Percentiles rank a stretch among this genome's conserved stretches.
These are phyloP conservation scores for Solanum aculeatissimum DNA, from an alignment of 305 asterid species.

Conservation along the genomic window DNA sequence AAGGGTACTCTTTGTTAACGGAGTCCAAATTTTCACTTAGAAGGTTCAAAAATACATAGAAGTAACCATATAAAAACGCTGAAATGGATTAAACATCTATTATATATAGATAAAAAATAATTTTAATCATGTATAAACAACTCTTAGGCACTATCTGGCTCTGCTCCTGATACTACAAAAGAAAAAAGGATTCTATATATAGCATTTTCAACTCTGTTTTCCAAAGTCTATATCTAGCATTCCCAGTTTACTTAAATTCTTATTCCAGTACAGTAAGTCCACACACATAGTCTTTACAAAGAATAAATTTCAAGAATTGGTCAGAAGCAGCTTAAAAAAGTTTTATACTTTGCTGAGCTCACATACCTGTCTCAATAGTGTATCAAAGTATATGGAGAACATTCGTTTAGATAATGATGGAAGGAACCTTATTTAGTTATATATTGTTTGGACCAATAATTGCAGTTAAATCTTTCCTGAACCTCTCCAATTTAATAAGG, in stretches of 20 bases:
- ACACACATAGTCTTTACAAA: neutral
- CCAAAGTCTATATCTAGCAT: neutral
- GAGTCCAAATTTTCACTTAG: neutral
- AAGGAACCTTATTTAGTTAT: neutral
- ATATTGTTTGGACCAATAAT: neutral
- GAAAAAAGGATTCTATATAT: neutral
- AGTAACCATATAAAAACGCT: no score
- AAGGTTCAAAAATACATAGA: no score
- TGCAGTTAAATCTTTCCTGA: neutral
- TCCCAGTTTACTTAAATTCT: neutral
- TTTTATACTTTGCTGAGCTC: neutral
- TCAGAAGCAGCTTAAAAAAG: neutral
- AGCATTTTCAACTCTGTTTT: neutral
- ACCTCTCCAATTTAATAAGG: neutral
- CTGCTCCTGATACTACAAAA: neutral
- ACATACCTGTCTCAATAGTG: neutral
- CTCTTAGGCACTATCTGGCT: neutral
- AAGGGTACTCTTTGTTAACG: neutral
- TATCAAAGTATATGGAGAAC: neutral
- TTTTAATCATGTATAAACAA: neutral
- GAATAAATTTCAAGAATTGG: slow-evolving; percentile 3
- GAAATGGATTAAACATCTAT: neutral
- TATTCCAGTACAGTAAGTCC: neutral
- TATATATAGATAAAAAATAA: neutral
- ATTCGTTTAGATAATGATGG: neutral